These are phyloP conservation scores for Diaporthe vaccinii DNA, from an alignment of 2,329 filamentous ascomycete species.

Conservation along the genomic window DNA sequence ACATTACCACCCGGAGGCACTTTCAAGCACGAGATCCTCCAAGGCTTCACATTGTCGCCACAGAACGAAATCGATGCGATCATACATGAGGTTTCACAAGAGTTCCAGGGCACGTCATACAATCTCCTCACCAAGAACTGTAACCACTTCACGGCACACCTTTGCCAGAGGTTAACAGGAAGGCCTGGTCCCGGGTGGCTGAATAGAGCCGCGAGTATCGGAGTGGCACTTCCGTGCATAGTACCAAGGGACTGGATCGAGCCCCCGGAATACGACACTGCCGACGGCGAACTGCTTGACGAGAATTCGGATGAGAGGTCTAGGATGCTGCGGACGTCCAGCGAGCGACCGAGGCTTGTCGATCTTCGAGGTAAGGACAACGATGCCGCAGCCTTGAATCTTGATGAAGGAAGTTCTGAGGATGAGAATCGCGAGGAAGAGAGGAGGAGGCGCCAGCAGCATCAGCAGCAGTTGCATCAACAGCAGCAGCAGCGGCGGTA, in stretches of 20 bases:
- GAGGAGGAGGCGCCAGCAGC: constrained; percentile 31
- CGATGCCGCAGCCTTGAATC: constrained; percentile 45
- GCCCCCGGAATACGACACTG: constrained; percentile 81
- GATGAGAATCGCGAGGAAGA: constrained; percentile 33
- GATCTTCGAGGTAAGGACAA: constrained; percentile 42
- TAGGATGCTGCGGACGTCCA: constrained; percentile 66
- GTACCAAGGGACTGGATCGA: constrained; percentile 87
- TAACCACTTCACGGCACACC: constrained; percentile 87
- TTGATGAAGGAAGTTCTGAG: constrained; percentile 40
- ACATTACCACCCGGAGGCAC: constrained; percentile 82
- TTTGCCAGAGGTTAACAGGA: constrained; percentile 81
- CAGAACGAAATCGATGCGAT: constrained; percentile 78
- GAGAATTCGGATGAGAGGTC: constrained; percentile 67
- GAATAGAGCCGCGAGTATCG: constrained; percentile 87
- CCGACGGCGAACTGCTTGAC: constrained; percentile 77
- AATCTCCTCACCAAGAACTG: constrained; percentile 88
- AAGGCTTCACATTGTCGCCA: constrained; percentile 81
- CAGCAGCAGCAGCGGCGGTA: constrained; percentile 26
- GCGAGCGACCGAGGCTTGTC: constrained; percentile 45
- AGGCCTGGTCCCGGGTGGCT: constrained; percentile 80
- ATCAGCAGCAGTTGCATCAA: constrained; percentile 25
- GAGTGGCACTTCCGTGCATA: constrained; percentile 83
- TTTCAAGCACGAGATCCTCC: constrained; percentile 80
- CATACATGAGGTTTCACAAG: constrained; percentile 76
- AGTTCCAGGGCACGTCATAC: constrained; percentile 82